phyloP scores from a whole-genome alignment of 345 rosid genomes.

The Salix brachista region DNA sequence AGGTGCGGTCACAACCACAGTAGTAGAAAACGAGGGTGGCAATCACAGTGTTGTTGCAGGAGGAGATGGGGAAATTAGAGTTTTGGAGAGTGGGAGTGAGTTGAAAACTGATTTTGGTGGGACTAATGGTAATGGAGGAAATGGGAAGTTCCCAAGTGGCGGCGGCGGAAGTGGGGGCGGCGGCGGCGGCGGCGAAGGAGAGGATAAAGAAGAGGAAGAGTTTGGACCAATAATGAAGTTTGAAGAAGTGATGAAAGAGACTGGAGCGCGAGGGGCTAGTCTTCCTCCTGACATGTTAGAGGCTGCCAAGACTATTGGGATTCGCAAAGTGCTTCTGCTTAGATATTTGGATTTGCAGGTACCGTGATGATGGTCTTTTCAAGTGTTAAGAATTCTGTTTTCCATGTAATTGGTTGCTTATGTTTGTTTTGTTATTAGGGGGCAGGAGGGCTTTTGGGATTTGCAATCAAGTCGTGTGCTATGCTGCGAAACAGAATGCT shows the following conservation, averaged over 20 bases:
- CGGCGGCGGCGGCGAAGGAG: background rate
- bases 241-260: conserved; percentile 22
- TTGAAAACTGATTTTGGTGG: conserved; percentile 2
- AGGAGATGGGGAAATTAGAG: background rate
- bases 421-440: conserved; percentile 36
- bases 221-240: conserved; percentile 23
- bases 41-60: too few relatives aligned
- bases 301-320: conserved; percentile 68
- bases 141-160: background rate
- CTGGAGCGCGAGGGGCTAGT: conserved; percentile 13
- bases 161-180: conserved; percentile 2
- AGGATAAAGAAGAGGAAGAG: conserved; percentile 16
- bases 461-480: conserved; percentile 56
- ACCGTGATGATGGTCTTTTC: too few relatives aligned
- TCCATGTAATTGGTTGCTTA: background rate
- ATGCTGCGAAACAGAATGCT: conserved; percentile 86
- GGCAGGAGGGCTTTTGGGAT: conserved; percentile 61
- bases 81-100: background rate
- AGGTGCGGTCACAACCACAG: too few relatives aligned
- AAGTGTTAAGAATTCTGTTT: conserved; percentile 5
- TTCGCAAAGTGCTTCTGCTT: conserved; percentile 59
- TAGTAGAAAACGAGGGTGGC: too few relatives aligned
- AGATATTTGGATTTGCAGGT: conserved; percentile 81
- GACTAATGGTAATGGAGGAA: background rate
- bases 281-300: conserved; percentile 83